phyloP scores from a whole-genome alignment of 2,329 filamentous ascomycete genomes.

The Aspergillus nomiae region DNA sequence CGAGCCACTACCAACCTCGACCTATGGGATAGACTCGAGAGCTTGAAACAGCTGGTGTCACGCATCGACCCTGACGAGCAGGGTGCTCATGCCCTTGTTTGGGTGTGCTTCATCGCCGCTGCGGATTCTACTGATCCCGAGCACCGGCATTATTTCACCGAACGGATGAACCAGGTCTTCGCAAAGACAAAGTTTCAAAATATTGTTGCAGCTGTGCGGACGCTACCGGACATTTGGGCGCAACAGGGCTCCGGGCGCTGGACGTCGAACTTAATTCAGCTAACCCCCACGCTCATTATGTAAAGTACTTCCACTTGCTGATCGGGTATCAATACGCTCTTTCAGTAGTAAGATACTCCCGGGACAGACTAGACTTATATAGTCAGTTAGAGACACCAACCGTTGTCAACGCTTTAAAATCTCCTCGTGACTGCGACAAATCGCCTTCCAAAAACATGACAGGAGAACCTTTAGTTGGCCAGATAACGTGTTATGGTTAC shows the following conservation, averaged over 20 bases:
- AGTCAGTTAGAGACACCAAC: too few species aligned
- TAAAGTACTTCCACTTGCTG: neutral
- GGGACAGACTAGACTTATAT: too few species aligned
- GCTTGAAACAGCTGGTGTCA: constrained; percentile 32
- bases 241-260: constrained; percentile 13
- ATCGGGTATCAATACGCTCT: too few species aligned
- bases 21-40: constrained; percentile 28
- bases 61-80: constrained; percentile 29
- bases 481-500: too few species aligned
- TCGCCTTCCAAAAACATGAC: too few species aligned
- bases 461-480: too few species aligned
- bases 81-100: constrained; percentile 44
- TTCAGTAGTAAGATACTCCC: too few species aligned
- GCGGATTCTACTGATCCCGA: constrained; percentile 40
- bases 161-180: constrained; percentile 32
- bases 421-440: too few species aligned
- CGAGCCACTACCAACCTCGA: constrained; percentile 17
- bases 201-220: constrained; percentile 39
- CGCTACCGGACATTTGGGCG: constrained; percentile 39
- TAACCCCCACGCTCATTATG: constrained; percentile 20
- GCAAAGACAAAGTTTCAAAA: constrained; percentile 40
- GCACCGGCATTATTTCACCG: constrained; percentile 40
- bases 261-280: constrained; percentile 19
- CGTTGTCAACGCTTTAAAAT: too few species aligned
- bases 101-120: constrained; percentile 45